Evolutionary conservation across 2,329 filamentous ascomycete genomes (phyloP), one percentile per base, ranked within the genome.

Genomic region (Nakataea oryzae): DNA sequence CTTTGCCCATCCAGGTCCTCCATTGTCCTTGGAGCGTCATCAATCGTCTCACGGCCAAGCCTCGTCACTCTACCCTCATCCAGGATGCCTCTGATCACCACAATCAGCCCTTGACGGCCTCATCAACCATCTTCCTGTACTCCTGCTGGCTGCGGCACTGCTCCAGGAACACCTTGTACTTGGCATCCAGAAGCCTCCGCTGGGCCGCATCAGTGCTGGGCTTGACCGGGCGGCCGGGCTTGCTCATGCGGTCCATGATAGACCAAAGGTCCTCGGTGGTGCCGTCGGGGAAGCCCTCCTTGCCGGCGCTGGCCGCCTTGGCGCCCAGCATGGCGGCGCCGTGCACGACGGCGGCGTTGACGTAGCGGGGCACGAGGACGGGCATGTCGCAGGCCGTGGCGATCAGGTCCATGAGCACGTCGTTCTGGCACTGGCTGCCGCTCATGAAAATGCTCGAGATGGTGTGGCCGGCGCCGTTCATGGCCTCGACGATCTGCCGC

Each of bases 381-480:
- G 93, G 93, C 87, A 96, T 93, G 67, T 86, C 82, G 76, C 93
- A 97, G 0, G 89, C 89, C 0, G 93, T 95, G 17, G 95, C 92
- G 69, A 99, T 89, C 21, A 99, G 85, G 63, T 86, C 83, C 88
- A 99, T 96, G 62, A 99, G 81, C 64, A 97, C 86, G 41, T 88
- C 86, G 75, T 99, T 99, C 76, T 97, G 93, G 79, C 95, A 99
- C 74, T 97, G 95, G 13, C 91, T 96, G 64, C 95, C 95, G 5
- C 91, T 96, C 95, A 99, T 97, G 84, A 97, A 99, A 75, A 99
- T 96, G 66, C 89, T 93, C 59, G 83, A 86, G 74, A 99, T 93
- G 67, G 84, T 80, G 77, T 99, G 95, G 12, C 95, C 95, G 1
- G 91, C 81, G 58, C 83, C 79, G 80, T 97, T 99, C 93, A 99